Percentiles rank a stretch among this genome's conserved stretches.
Conservation (phyloP, 2,329 filamentous ascomycete genomes). For the Pestalotiopsis sp. region DNA sequence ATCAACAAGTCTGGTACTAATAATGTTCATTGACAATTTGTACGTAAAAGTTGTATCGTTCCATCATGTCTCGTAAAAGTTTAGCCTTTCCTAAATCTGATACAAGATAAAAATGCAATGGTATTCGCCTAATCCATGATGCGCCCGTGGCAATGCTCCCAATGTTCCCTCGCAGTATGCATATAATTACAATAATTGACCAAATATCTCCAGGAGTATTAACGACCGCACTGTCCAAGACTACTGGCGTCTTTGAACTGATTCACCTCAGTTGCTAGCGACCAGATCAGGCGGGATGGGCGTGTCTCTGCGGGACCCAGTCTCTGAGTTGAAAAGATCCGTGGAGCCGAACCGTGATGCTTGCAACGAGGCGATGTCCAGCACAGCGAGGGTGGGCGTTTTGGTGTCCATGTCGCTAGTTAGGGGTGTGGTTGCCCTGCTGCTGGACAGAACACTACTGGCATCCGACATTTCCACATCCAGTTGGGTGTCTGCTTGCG, state of each 20-base stretch:
- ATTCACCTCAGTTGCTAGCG: constrained; percentile 10
- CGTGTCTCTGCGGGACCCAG: constrained; percentile 33
- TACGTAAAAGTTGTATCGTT: not conserved
- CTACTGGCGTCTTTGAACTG: not conserved
- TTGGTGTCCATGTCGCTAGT: constrained; percentile 33
- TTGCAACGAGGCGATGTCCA: constrained; percentile 12
- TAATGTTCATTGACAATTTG: not conserved
- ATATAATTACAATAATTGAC: constrained; percentile 13
- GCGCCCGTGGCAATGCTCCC: constrained; percentile 11
- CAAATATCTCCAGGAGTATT: not conserved
- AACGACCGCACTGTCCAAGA: too few relatives aligned
- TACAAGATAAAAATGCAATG: constrained; percentile 16
- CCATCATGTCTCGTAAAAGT: not conserved
- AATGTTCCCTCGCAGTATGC: constrained; percentile 19
- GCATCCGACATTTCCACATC: constrained; percentile 54
- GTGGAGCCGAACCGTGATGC: constrained; percentile 25
- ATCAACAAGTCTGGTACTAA: not conserved
- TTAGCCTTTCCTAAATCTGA: not conserved
- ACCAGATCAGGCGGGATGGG: constrained; percentile 34
- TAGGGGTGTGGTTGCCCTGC: constrained; percentile 27
- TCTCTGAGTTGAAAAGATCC: constrained; percentile 27
- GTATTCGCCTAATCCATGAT: constrained; percentile 15
- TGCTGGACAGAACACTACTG: constrained; percentile 38
- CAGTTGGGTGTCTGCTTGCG: constrained; percentile 25
- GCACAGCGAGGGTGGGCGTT: constrained; percentile 36